Base-by-base conservation (phyloP, 441 rosid species). In the Oxalis stricta region DNA sequence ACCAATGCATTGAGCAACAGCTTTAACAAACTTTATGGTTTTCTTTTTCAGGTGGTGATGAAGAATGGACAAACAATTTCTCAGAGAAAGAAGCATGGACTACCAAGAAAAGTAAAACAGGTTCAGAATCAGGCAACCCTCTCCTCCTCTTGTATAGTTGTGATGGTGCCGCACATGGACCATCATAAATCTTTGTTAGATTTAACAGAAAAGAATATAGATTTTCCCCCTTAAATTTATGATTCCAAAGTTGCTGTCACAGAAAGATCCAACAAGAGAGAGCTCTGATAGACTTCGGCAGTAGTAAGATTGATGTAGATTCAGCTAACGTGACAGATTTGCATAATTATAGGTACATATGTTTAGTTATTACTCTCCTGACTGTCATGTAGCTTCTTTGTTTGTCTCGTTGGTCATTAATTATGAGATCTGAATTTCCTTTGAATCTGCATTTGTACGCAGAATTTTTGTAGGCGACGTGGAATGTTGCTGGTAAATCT, bases 401-500 rank as follows among this genome's bases (percentile, higher is more conserved):
- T 38, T 48, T n/a, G n/a, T 42, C 47, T 32, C 39, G 52, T 22
- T 37, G 10, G 35, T 33, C 35, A 39, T 26, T 33, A 26, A 37
- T 30, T 50, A 34, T 57, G n/a, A 26, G 46, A 29, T 32, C 28
- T 29, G 9, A 50, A 46, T 46, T 32, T 38, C 18, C 29, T 38
- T 47, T 4, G 12, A 33, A 6, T 44, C 18, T 30, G 19, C 15
- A 29, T 42, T 10, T 39, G 42, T 48, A 19, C 11, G 1, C 53
- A 71, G 82, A 52, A 52, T 81, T 14, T 77, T 77, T 61, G 78
- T 73, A 38, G n/a, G 86, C 91, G 10, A 77, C 91, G 37, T 81
- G 91, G 91, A 81, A 81, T 48, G 91, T 81, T 41, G 91, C 81
- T 50, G 86, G 86, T 15, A 77, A 75, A 61, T 65, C 86, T 32